Base-by-base conservation (phyloP, 1,139 yeast genomes). In the Geotrichum siamense region DNA sequence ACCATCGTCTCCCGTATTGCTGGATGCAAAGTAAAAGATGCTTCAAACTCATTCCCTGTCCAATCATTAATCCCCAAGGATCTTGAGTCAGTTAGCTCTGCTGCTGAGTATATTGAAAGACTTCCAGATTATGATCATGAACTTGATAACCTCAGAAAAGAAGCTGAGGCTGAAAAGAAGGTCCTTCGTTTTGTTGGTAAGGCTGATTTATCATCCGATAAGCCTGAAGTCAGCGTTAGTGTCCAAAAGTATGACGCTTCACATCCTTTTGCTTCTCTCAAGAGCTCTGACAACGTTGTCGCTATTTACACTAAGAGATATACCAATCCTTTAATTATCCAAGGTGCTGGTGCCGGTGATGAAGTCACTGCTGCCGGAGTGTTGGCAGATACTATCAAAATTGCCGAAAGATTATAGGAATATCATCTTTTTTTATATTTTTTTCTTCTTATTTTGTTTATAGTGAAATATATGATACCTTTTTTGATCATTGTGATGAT, bases 261-360 rank as follows among this genome's bases (percentile, higher is more conserved):
- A 53, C 98, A 91, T 63, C 97, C 98, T 44, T 93, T 91, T 62
- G 97, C 98, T 37, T 75, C 95, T 2, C 75, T 93, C 62, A 83
- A 85, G 70, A 97, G 97, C 39, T 83, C 96, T 52, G 97, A 91
- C 63, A 93, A 93, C 61, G 96, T 93, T 49, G 83, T 93, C 51
- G 79, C 96, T 16, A 83, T 91, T 68, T 82, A 80, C 63, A 82
- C 96, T 28, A 79, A 83, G 57, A 83, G 98, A 69, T 91, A 91
- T 67, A 76, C 83, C 39, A 86, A 85, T 65, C 98, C 98, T 47
- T 74, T 91, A 64, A 82, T 91, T 53, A 75, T 91, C 55, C 98
- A 91, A 72, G 98, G 99, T 66, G 98, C 98, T 34, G 98, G 96
- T 65, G 98, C 98, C 28, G 98, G 98, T 67, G 96, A 95, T 49